A percentile compares a stretch with the other conserved stretches of the same genome.
Conservation (phyloP, 805 yeast genomes). For the Kuraishia hungarica region DNA sequence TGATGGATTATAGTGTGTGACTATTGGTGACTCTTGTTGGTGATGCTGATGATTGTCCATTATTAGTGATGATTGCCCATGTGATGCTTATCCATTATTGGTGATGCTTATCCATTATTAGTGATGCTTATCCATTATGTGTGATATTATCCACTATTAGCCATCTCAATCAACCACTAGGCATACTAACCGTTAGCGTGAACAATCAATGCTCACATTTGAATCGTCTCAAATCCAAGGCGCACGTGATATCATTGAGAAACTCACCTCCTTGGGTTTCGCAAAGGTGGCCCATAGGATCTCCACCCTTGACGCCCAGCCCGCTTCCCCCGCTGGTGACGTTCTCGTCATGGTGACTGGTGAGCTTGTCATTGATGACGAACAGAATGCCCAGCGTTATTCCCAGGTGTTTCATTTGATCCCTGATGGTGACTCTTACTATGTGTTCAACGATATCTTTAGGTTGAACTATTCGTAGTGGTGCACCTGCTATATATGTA, state of each 20-base stretch:
- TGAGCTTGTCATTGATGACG: slow-evolving; percentile 86
- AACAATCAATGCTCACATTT: slow-evolving; percentile 94
- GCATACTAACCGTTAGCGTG: slow-evolving; percentile 43
- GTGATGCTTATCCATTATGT: too few species aligned
- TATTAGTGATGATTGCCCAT: too few species aligned
- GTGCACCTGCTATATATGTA: too few species aligned
- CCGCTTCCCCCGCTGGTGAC: slow-evolving; percentile 87
- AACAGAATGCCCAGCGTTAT: slow-evolving; percentile 90
- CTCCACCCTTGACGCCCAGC: slow-evolving; percentile 95
- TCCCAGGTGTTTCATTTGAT: slow-evolving; percentile 96
- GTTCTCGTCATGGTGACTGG: slow-evolving; percentile 98
- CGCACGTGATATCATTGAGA: slow-evolving; percentile 86
- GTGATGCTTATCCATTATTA: too few species aligned
- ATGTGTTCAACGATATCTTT: slow-evolving; percentile 93
- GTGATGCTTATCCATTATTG: too few species aligned
- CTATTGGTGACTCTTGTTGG: too few species aligned
- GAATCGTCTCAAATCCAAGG: slow-evolving; percentile 95
- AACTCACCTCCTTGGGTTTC: slow-evolving; percentile 82
- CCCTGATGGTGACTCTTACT: slow-evolving; percentile 87
- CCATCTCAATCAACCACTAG: too few species aligned
- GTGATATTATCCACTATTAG: not conserved
- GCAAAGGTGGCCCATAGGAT: slow-evolving; percentile 89
- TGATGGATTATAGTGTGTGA: too few species aligned
- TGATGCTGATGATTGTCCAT: too few species aligned
- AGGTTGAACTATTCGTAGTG: slow-evolving; percentile 73